A percentile compares a stretch with the other conserved stretches of the same genome.
Conservation (phyloP, 2,329 filamentous ascomycete genomes). For the Ceratocystis destructans region DNA sequence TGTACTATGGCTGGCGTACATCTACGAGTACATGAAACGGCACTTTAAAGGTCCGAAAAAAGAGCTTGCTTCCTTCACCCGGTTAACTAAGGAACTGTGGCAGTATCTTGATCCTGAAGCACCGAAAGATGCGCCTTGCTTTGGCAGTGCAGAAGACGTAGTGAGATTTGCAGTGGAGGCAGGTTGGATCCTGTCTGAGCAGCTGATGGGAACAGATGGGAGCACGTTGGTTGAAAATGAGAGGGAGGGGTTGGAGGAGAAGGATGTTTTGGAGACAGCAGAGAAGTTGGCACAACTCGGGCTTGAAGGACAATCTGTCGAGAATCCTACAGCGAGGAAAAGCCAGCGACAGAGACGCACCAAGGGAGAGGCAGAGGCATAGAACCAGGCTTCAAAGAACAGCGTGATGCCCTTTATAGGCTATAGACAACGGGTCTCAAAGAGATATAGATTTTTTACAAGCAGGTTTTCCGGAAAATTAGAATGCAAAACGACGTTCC, state of each 20-base stretch:
- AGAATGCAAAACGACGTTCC: not conserved
- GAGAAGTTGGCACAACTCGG: not conserved
- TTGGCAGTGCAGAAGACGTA: slow-evolving; percentile 42
- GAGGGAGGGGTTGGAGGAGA: slow-evolving; percentile 20
- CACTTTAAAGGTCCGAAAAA: slow-evolving; percentile 36
- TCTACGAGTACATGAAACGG: slow-evolving; percentile 39
- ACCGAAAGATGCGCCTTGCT: slow-evolving; percentile 34
- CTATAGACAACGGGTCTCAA: not conserved
- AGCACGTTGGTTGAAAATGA: slow-evolving; percentile 24
- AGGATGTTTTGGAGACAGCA: slow-evolving; percentile 17
- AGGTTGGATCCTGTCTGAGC: slow-evolving; percentile 42
- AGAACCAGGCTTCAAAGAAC: not conserved
- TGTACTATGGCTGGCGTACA: slow-evolving; percentile 50
- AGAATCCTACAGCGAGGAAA: not conserved
- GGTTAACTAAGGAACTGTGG: slow-evolving; percentile 40
- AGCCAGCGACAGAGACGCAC: slow-evolving; percentile 11
- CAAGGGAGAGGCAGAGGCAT: not conserved
- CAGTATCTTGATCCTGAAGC: slow-evolving; percentile 40
- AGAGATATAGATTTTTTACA: no score
- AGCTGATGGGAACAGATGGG: slow-evolving; percentile 32
- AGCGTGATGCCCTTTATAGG: not conserved
- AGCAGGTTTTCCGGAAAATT: not conserved
- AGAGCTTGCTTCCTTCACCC: slow-evolving; percentile 34
- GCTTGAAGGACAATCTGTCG: not conserved
- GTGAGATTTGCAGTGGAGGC: slow-evolving; percentile 44